Percentiles rank a stretch among this genome's conserved stretches.
phyloP scores from a whole-genome alignment of 225 moss, liverwort and hornwort species.

The Bryum argenteum region DNA sequence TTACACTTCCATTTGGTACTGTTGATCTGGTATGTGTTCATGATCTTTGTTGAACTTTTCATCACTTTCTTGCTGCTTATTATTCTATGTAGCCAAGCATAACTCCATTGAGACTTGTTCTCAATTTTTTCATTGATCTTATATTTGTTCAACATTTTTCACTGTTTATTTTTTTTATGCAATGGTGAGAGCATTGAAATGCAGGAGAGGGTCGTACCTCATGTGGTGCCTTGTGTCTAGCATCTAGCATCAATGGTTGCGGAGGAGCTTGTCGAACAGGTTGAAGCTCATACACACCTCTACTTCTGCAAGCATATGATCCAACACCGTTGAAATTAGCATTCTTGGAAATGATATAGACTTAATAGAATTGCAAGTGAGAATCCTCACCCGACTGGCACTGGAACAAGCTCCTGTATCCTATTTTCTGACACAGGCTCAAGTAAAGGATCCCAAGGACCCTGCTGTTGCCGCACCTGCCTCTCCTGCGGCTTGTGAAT shows the following conservation, averaged over 20 bases:
- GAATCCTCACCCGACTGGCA: conserved; percentile 51
- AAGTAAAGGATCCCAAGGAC: conserved; percentile 55
- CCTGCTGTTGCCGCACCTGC: conserved; percentile 40
- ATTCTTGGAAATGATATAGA: too few species aligned
- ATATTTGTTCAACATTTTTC: too few species aligned
- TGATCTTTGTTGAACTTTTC: too few species aligned
- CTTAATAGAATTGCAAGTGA: conserved; percentile 3
- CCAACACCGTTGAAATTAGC: conserved; percentile 6
- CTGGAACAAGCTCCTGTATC: conserved; percentile 53
- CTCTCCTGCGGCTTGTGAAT: conserved; percentile 37
- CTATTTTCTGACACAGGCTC: conserved; percentile 36
- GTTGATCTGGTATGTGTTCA: too few species aligned
- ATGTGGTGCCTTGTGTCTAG: conserved; percentile 43
- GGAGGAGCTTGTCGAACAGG: conserved; percentile 40
- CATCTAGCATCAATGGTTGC: conserved; percentile 29
- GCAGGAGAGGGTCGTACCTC: conserved; percentile 37
- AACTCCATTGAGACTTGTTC: too few species aligned
- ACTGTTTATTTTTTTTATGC: too few species aligned
- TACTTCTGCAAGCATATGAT: conserved; percentile 41
- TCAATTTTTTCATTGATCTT: too few species aligned
- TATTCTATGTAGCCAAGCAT: too few species aligned
- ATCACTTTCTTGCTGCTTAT: too few species aligned
- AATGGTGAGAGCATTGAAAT: neutral
- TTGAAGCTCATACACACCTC: conserved; percentile 56
- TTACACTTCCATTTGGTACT: too few species aligned